Conservation (phyloP, 306 rosid genomes). For the Crotalaria pallida region DNA sequence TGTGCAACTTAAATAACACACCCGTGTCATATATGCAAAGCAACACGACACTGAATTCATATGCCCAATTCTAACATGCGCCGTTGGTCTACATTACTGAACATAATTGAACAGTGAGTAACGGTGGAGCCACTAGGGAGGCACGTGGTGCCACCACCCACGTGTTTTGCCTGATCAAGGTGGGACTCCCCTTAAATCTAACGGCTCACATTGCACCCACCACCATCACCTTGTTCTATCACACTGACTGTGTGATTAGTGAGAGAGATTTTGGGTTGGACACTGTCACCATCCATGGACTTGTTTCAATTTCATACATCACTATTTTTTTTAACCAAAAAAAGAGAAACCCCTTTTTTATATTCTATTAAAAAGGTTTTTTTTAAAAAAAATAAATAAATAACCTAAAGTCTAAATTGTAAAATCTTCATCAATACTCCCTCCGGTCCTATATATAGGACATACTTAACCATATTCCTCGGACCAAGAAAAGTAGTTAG, state of each 20-base stretch:
- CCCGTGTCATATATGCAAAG: neutral
- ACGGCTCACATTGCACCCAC: conserved; percentile 30
- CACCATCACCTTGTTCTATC: neutral
- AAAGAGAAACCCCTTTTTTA: neutral
- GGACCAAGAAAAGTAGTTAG: too few species aligned
- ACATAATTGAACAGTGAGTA: neutral
- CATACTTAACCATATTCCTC: too few species aligned
- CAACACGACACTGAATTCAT: conserved; percentile 18
- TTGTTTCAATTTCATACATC: conserved; percentile 4
- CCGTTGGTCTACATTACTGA: neutral
- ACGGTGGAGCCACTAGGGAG: conserved; percentile 4
- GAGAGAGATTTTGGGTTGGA: neutral
- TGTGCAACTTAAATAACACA: conserved; percentile 34
- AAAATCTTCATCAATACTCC: neutral
- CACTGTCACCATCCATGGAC: conserved; percentile 13
- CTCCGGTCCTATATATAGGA: too few species aligned
- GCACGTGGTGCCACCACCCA: conserved; percentile 29
- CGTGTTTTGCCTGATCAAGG: conserved; percentile 20
- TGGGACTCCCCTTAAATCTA: conserved; percentile 14
- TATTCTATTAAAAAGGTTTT: neutral
- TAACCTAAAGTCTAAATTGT: neutral
- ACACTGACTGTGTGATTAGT: neutral
- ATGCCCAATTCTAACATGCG: conserved; percentile 27
- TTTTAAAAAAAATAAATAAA: too few species aligned
- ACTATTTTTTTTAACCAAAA: neutral